Percentiles rank a stretch among this genome's conserved stretches.
Conservation (phyloP, 2,329 filamentous ascomycete species). For the Akanthomyces dipterigenus region DNA sequence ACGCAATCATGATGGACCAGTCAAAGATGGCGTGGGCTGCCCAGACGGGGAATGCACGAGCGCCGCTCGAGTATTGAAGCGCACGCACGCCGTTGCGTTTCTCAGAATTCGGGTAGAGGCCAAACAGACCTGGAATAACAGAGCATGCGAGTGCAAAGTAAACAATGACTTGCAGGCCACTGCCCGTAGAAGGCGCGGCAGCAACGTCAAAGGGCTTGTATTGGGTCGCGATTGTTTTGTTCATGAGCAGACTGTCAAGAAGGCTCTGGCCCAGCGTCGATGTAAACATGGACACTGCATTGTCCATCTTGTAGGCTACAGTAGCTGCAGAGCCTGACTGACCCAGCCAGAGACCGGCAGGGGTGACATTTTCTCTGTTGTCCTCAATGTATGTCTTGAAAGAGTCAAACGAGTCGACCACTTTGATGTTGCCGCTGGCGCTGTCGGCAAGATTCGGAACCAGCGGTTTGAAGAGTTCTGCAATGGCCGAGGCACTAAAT, state of each 20-base stretch:
- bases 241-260: conserved; percentile 53
- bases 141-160: conserved; percentile 72
- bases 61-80: conserved; percentile 81
- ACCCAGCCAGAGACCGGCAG: conserved; percentile 71
- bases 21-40: conserved; percentile 72
- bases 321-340: conserved; percentile 50
- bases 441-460: conserved; percentile 15
- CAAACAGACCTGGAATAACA: conserved; percentile 76
- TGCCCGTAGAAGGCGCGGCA: conserved; percentile 57
- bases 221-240: conserved; percentile 58
- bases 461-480: conserved; percentile 13
- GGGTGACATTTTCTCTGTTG: conserved; percentile 60
- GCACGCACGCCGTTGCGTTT: conserved; percentile 67
- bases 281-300: conserved; percentile 38
- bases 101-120: conserved; percentile 75
- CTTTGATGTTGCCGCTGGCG: conserved; percentile 12
- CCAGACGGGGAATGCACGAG: conserved; percentile 72
- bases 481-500: conserved; percentile 12
- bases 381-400: conserved; percentile 59
- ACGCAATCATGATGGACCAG: conserved; percentile 54
- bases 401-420: conserved; percentile 46
- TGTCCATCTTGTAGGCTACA: conserved; percentile 61
- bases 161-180: conserved; percentile 66
- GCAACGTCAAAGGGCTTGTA: conserved; percentile 68
- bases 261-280: conserved; percentile 55